Evolutionary conservation across 1,284 basidiomycete genomes (phyloP).

Genomic region (Somion occarium): DNA sequence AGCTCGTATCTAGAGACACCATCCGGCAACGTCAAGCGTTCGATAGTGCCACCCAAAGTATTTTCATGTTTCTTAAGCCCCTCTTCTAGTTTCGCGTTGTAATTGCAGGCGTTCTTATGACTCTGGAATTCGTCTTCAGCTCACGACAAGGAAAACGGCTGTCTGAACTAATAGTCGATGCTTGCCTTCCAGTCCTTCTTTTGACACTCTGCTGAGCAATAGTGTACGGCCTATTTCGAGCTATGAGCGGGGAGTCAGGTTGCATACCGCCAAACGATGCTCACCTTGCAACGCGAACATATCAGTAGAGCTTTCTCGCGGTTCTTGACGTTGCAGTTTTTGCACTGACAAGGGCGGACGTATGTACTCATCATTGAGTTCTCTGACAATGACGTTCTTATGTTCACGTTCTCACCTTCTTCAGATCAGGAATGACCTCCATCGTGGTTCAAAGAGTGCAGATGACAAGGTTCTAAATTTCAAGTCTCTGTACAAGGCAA

Average conservation of each 20-base stretch:
- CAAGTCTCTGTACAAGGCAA: too few species aligned
- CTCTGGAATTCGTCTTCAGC: constrained; percentile 11
- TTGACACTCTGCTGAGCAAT: constrained; percentile 28
- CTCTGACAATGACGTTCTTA: too few species aligned
- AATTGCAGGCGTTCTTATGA: constrained; percentile 20
- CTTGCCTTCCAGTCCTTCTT: constrained; percentile 24
- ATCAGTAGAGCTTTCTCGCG: constrained; percentile 18
- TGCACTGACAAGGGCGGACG: too few species aligned
- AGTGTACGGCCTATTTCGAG: constrained; percentile 21
- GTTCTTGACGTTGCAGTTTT: constrained; percentile 17
- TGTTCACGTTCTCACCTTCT: too few species aligned
- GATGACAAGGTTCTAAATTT: too few species aligned
- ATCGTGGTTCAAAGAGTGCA: too few species aligned
- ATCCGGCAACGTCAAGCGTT: constrained; percentile 19
- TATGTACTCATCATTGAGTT: too few species aligned
- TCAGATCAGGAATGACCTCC: too few species aligned
- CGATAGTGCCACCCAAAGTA: constrained; percentile 14
- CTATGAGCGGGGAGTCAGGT: background rate
- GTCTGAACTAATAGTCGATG: too few species aligned
- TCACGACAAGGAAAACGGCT: background rate
- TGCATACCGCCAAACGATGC: background rate
- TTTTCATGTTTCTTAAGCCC: constrained; percentile 16
- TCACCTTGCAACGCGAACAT: constrained; percentile 22
- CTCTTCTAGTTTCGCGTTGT: constrained; percentile 18
- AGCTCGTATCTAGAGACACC: constrained; percentile 23